Conservation (phyloP, 306 rosid genomes). For the Sicyos edulis region DNA sequence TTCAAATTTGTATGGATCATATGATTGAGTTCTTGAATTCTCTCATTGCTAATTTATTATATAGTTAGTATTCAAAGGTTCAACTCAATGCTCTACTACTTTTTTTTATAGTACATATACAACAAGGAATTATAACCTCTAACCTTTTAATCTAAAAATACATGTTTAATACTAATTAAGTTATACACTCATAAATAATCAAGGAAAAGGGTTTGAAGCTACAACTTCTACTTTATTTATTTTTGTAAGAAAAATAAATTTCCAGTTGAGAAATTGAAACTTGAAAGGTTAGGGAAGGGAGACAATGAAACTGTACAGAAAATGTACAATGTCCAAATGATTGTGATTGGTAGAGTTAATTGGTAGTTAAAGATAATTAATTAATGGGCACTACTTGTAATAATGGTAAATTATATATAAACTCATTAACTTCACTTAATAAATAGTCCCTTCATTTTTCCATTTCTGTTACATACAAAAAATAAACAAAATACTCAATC, state of each 20-base stretch:
- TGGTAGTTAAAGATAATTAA: constrained; percentile 1
- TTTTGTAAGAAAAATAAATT: background rate
- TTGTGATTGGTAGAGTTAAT: background rate
- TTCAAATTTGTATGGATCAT: background rate
- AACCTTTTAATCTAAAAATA: no score
- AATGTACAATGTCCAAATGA: background rate
- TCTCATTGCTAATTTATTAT: background rate
- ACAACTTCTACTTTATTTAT: background rate
- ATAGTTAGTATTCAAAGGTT: background rate
- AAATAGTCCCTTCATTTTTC: constrained; percentile 3
- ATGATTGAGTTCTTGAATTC: background rate
- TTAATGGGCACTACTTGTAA: background rate
- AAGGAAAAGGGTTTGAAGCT: background rate
- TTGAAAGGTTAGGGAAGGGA: background rate
- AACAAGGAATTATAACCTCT: no score
- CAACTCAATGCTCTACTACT: background rate
- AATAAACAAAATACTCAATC: background rate
- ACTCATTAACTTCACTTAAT: background rate
- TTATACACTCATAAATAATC: background rate
- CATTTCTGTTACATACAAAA: background rate
- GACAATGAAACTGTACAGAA: background rate
- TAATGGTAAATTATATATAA: no score
- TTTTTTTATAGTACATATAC: no score
- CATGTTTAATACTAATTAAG: no score
- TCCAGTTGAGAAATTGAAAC: background rate